A percentile compares a stretch with the other conserved stretches of the same genome.
These are phyloP conservation scores for Sugiyamaella americana DNA, from an alignment of 805 yeast species.

Conservation along the genomic window DNA sequence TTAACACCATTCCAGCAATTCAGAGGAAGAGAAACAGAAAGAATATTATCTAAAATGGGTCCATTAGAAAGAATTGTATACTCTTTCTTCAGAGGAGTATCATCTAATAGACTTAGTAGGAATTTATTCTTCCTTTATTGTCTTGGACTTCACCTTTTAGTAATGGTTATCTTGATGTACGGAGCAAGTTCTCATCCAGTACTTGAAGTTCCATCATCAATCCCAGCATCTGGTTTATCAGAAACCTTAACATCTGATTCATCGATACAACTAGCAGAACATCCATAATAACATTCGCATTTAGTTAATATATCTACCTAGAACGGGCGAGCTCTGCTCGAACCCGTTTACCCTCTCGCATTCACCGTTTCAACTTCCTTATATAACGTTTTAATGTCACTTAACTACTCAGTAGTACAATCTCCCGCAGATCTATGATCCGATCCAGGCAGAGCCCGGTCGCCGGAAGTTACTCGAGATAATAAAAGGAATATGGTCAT, in stretches of 20 bases:
- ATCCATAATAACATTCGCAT: not conserved
- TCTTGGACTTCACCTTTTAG: conserved; percentile 63
- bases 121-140: conserved; percentile 70
- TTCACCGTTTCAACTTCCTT: too few species aligned
- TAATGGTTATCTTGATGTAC: conserved; percentile 45
- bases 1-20: conserved; percentile 81
- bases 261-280: not conserved
- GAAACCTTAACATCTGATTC: not conserved
- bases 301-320: too few species aligned
- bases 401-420: too few species aligned
- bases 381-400: too few species aligned
- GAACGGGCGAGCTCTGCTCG: too few species aligned
- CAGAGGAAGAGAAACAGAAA: conserved; percentile 67
- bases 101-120: conserved; percentile 68
- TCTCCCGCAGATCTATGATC: too few species aligned
- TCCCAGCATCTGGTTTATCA: not conserved
- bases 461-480: too few species aligned
- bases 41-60: conserved; percentile 64
- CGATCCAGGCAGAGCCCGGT: too few species aligned
- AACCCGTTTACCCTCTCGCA: too few species aligned
- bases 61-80: conserved; percentile 75
- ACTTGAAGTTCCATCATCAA: not conserved
- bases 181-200: conserved; percentile 8
- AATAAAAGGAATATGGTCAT: too few species aligned
- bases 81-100: conserved; percentile 63